These are phyloP conservation scores for Scorias spongiosa DNA, from an alignment of 2,329 filamentous ascomycete species.

Conservation along the genomic window DNA sequence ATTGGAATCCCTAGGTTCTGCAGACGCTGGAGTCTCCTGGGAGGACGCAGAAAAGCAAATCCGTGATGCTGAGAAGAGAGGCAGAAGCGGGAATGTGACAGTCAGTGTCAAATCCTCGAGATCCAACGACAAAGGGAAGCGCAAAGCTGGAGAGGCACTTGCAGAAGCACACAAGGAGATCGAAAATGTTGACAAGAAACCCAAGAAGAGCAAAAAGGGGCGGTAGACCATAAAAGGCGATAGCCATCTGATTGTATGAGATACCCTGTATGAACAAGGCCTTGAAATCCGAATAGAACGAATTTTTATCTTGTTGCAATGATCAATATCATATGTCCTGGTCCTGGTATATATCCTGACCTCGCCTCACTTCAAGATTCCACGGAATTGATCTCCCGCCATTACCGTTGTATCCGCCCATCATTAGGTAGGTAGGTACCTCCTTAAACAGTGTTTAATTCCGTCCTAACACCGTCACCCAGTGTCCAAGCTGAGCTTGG, in stretches of 20 bases:
- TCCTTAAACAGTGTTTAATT: too few relatives aligned
- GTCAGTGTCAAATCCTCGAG: slow-evolving; percentile 48
- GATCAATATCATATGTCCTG: too few relatives aligned
- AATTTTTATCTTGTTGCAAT: too few relatives aligned
- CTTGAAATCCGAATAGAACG: too few relatives aligned
- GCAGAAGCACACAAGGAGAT: slow-evolving; percentile 22
- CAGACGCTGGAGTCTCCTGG: slow-evolving; percentile 35
- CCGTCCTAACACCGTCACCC: too few relatives aligned
- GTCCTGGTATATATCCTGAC: too few relatives aligned
- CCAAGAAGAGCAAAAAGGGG: slow-evolving; percentile 18
- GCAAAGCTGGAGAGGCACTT: slow-evolving; percentile 22
- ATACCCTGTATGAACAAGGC: background rate
- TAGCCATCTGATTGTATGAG: background rate
- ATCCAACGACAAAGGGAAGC: slow-evolving; percentile 14
- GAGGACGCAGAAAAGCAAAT: slow-evolving; percentile 61
- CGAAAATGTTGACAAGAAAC: slow-evolving; percentile 12
- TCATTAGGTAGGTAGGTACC: too few relatives aligned
- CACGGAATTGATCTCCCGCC: too few relatives aligned
- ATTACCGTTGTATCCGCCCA: too few relatives aligned
- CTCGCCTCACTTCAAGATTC: too few relatives aligned
- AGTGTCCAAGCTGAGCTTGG: too few relatives aligned
- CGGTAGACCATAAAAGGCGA: background rate
- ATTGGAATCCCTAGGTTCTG: slow-evolving; percentile 55
- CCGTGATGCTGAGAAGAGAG: slow-evolving; percentile 28
- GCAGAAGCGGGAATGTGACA: slow-evolving; percentile 34